Base-by-base conservation (phyloP, 2,329 filamentous ascomycete genomes). In the Trichothecium roseum region DNA sequence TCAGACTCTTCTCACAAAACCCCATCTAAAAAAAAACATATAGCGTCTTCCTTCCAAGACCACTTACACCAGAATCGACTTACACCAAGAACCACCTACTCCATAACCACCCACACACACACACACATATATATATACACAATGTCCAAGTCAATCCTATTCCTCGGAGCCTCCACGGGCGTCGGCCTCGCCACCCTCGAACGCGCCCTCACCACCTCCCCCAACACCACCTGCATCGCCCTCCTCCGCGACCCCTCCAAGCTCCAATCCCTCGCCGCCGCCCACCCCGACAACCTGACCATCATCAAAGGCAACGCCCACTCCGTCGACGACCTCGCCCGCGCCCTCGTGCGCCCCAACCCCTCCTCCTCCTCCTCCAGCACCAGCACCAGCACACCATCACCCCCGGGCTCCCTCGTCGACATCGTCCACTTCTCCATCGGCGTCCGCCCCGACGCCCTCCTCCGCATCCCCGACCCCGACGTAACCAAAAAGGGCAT, bases 131-230 rank as follows among this genome's bases (percentile, higher is more conserved):
- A 12, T 5, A 17, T 8, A 15, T 5, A 16, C 24, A 30, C 7
- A n/a, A 37, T 37, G 38, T 12, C 24, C 34, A 33, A 37, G 32
- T 30, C 39, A 15, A 40, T 40, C 34, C n/a, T 30, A 10, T 32
- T 65, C 48, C 56, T 66, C 43, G 64, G 64, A 40, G 57, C 62
- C 40, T 65, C 62, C 4, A 56, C 53, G 30, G 64, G 63, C 36
- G 58, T 53, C 40, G 59, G 59, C 30, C 53, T 61, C 41, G 44
- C 54, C 13, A 49, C 55, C 16, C 60, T 67, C 39, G 51, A 52
- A 17, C 48, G 46, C 32, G 48, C 55, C 28, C 49, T 68, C 18
- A 47, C 49, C 28, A 50, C 51, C n/a, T 57, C 57, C 30, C 50
- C 59, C 47, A 38, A 6, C 6, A 24, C 20, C 6, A 50, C 46